Conservation (phyloP, 1,139 yeast species). For the Scheffersomyces insectosa region DNA sequence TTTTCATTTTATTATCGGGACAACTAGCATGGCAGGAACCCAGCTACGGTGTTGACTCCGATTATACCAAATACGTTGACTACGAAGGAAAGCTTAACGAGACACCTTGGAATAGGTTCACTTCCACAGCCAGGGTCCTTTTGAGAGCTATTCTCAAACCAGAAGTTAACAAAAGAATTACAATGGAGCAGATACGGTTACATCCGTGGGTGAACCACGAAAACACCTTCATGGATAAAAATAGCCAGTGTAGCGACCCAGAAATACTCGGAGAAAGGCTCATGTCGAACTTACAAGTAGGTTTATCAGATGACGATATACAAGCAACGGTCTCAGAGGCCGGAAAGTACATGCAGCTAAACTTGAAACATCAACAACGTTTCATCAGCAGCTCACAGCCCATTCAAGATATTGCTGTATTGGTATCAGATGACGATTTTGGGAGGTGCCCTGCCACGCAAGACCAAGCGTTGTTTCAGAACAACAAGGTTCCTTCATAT, state of each 20-base stretch:
- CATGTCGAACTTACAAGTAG: constrained; percentile 46
- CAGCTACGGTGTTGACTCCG: constrained; percentile 40
- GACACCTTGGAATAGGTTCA: constrained; percentile 53
- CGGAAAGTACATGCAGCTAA: not conserved
- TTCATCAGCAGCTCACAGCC: constrained; percentile 33
- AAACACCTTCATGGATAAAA: constrained; percentile 37
- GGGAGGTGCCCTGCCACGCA: constrained; percentile 34
- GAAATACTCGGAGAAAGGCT: constrained; percentile 40
- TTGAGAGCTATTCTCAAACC: constrained; percentile 51
- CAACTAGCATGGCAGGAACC: constrained; percentile 71
- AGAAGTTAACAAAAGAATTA: constrained; percentile 41
- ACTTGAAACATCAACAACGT: constrained; percentile 11
- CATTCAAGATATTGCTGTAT: constrained; percentile 25
- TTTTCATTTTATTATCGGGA: constrained; percentile 60
- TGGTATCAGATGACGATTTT: constrained; percentile 32
- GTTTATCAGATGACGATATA: constrained; percentile 36
- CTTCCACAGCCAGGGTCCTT: constrained; percentile 48
- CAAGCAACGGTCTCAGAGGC: constrained; percentile 1
- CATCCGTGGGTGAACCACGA: constrained; percentile 55
- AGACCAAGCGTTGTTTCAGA: constrained; percentile 12
- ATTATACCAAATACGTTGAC: constrained; percentile 41
- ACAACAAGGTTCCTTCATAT: constrained; percentile 17
- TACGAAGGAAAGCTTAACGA: constrained; percentile 46
- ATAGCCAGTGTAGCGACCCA: constrained; percentile 53
- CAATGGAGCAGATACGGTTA: constrained; percentile 36